Percentiles rank a stretch among this genome's conserved stretches.
Evolutionary conservation across 192 early-diverging fungal species (phyloP).

Genomic region (Coemansia brasiliensis): DNA sequence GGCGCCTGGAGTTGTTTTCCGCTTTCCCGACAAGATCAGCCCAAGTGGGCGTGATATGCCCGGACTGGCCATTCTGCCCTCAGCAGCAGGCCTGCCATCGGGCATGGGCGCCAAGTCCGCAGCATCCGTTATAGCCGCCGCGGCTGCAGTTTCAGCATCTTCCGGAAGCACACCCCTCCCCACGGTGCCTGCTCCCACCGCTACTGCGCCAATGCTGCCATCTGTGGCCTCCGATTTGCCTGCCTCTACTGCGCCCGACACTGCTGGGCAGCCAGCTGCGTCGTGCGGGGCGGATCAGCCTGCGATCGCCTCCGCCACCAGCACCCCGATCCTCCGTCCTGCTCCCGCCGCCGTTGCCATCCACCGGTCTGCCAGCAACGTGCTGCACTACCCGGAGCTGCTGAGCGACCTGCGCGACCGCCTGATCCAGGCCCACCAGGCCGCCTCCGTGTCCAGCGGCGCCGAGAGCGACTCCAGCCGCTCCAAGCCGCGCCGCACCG

Average conservation of each 20-base stretch:
- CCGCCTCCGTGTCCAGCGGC: constrained; percentile 29
- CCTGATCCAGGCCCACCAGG: constrained; percentile 51
- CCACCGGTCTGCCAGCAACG: constrained; percentile 55
- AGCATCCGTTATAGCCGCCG: constrained; percentile 41
- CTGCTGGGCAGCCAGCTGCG: neutral
- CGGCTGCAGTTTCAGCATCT: constrained; percentile 20
- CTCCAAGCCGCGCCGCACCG: constrained; percentile 27
- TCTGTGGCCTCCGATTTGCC: constrained; percentile 11
- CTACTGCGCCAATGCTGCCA: neutral
- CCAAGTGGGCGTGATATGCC: constrained; percentile 15
- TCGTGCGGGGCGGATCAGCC: constrained; percentile 7
- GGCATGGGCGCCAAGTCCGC: constrained; percentile 49
- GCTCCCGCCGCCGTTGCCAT: constrained; percentile 23
- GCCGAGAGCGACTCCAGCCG: constrained; percentile 47
- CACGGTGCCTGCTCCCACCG: neutral
- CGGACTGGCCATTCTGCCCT: constrained; percentile 45
- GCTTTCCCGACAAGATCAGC: constrained; percentile 56
- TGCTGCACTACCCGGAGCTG: constrained; percentile 54
- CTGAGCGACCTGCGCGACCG: constrained; percentile 53
- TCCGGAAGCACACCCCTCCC: constrained; percentile 4
- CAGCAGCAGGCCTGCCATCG: constrained; percentile 46
- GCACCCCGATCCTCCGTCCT: constrained; percentile 44
- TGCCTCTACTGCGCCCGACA: constrained; percentile 13
- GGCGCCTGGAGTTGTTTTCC: constrained; percentile 54
- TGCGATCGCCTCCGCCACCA: constrained; percentile 26